These are phyloP conservation scores for Neurospora cerealis DNA, from an alignment of 495 filamentous ascomycete species.

Conservation along the genomic window DNA sequence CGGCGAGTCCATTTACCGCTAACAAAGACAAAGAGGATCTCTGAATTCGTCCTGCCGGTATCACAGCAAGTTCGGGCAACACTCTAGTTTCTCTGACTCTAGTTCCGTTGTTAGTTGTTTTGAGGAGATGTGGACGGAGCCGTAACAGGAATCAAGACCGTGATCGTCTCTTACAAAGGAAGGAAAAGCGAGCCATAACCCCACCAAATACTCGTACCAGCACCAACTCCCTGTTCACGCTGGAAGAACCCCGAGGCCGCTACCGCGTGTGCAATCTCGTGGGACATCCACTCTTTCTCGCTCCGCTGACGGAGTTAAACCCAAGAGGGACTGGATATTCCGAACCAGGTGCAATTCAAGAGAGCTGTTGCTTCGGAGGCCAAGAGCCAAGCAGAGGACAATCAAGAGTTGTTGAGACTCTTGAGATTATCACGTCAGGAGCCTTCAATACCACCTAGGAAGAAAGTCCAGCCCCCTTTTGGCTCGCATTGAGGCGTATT, in stretches of 20 bases:
- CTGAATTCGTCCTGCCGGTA: neutral
- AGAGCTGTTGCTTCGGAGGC: neutral
- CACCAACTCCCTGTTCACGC: neutral
- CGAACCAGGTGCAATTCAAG: neutral
- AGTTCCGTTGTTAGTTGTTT: neutral
- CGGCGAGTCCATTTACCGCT: neutral
- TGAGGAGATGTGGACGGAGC: neutral
- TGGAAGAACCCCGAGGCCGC: neutral
- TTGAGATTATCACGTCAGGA: neutral
- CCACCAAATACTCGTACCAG: neutral
- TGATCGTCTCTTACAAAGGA: neutral
- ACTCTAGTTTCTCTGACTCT: neutral
- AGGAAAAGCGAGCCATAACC: neutral
- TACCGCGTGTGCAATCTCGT: neutral
- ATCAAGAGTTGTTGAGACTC: neutral
- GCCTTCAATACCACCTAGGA: neutral
- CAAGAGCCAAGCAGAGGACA: neutral
- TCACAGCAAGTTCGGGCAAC: neutral
- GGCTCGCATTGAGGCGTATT: neutral
- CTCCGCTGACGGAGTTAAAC: neutral
- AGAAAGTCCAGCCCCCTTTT: neutral
- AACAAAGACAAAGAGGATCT: neutral
- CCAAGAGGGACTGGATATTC: neutral
- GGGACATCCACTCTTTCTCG: neutral
- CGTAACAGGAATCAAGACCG: neutral